These are phyloP conservation scores for Piper longum DNA, from an alignment of 164 flowering plant genomes.

Conservation along the genomic window DNA sequence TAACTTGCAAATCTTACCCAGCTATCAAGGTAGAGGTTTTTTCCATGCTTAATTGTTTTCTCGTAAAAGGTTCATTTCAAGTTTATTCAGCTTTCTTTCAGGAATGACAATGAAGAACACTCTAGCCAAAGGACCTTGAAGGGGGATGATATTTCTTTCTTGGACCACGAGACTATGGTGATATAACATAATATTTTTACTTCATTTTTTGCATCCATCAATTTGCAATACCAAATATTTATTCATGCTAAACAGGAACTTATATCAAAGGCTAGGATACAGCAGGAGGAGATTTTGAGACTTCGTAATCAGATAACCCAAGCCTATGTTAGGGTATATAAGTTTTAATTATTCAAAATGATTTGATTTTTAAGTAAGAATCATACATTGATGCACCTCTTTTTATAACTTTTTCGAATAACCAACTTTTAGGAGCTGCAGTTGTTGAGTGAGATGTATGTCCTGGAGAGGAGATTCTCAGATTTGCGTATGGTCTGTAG, in stretches of 20 bases:
- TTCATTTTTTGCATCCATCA: not conserved
- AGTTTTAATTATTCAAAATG: not conserved
- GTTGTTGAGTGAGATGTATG: conserved; percentile 60
- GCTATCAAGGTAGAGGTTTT: not conserved
- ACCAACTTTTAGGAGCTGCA: conserved; percentile 45
- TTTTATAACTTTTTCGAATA: conserved; percentile 2
- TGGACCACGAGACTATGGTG: conserved; percentile 51
- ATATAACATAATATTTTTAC: conserved; percentile 1
- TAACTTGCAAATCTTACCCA: not conserved
- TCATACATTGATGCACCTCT: not conserved
- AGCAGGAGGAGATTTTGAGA: conserved; percentile 48
- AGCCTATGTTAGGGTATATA: conserved; percentile 49
- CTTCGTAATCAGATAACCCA: conserved; percentile 53
- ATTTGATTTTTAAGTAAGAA: not conserved
- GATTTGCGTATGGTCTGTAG: conserved; percentile 70
- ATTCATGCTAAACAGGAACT: conserved; percentile 32
- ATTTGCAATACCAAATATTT: not conserved
- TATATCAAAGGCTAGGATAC: conserved; percentile 30
- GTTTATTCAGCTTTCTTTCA: conserved; percentile 7
- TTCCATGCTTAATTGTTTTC: not conserved
- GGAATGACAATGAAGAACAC: conserved; percentile 21
- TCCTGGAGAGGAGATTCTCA: conserved; percentile 57
- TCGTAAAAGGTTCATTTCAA: conserved; percentile 1
- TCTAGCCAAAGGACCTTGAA: conserved; percentile 19
- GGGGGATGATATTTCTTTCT: conserved; percentile 19